These are phyloP conservation scores for Claviceps paspali DNA, from an alignment of 2,329 filamentous ascomycete species.

Conservation along the genomic window DNA sequence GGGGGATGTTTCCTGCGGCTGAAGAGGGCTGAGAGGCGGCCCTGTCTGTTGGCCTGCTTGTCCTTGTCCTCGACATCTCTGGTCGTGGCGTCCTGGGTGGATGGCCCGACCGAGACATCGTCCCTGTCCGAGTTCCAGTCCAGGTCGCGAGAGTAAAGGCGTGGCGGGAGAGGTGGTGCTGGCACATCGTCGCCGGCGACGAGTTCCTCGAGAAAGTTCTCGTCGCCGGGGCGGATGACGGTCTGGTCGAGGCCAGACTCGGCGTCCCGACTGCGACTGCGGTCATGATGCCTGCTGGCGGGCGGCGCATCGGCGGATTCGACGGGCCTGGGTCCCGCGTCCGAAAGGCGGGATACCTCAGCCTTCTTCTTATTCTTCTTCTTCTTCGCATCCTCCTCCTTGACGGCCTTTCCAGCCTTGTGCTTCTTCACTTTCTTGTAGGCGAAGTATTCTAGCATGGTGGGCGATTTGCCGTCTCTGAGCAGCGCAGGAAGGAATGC, in stretches of 20 bases:
- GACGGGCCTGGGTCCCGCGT: constrained; percentile 3
- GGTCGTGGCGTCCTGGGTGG: constrained; percentile 16
- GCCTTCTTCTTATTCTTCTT: constrained; percentile 8
- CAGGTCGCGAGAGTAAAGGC: constrained; percentile 33
- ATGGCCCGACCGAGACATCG: constrained; percentile 14
- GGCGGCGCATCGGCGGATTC: constrained; percentile 4
- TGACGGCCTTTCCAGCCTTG: constrained; percentile 31
- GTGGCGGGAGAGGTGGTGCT: constrained; percentile 40
- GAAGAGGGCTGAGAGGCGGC: constrained; percentile 21
- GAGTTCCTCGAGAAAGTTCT: constrained; percentile 41
- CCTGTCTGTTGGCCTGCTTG: constrained; percentile 18
- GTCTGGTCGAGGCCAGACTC: constrained; percentile 15
- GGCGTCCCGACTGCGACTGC: constrained; percentile 2
- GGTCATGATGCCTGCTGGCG: not conserved
- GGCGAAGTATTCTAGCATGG: constrained; percentile 48
- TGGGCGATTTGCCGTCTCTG: too few relatives aligned
- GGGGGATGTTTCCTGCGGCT: constrained; percentile 27
- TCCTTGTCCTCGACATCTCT: constrained; percentile 14
- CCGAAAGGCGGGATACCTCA: constrained; percentile 7
- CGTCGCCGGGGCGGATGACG: constrained; percentile 40
- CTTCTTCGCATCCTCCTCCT: constrained; percentile 12
- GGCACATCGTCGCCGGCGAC: constrained; percentile 27
- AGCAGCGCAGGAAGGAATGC: too few relatives aligned
- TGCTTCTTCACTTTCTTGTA: constrained; percentile 49
- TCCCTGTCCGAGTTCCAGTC: constrained; percentile 27